Evolutionary conservation across 495 filamentous ascomycete species (phyloP), one percentile per base, ranked within the genome.

Genomic region (Mycothermus thermophilus): DNA sequence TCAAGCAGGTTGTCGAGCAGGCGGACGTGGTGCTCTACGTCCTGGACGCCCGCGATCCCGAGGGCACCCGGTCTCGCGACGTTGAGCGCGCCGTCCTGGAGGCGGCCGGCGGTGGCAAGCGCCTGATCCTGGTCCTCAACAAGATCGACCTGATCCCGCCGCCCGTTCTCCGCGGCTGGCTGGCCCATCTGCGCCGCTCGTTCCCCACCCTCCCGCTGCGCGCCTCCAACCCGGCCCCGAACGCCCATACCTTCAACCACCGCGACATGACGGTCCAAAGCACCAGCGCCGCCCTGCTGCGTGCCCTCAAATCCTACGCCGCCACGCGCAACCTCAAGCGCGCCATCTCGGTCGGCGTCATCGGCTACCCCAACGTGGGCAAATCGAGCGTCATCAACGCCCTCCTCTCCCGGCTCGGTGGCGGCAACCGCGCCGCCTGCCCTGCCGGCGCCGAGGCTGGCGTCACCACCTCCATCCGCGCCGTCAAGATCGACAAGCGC

Each of bases 311-410:
- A 64, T 74, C 80, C 18, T 94, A 82, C 54, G 83, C 87, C n/a
- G 72, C 80, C 39, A 67, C 71, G 38, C 80, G 79, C 58, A 75
- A 86, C 45, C 64, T 94, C 43, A 92, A 92, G 65, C 79, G 88
- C 30, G 77, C 87, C 34, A 76, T 90, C 51, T 83, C 79, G 28
- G 87, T 96, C 36, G 88, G 88, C 44, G 79, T 96, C 30, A 87
- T 96, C 49, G 88, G 88, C 27, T 94, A 94, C 61, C 88, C 88
- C 40, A 96, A 96, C 58, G 88, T 94, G 41, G 88, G 88, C 55
- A 96, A 96, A 60, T 93, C 84, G 11, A 93, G 85, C 30, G 83
- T 96, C 42, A 93, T 96, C 71, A 96, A 96, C 55, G 80, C 84
- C 7, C 77, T 96, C 23, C 80, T 80, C 4, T 77, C 83, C 21